Evolutionary conservation across 331 rosid species (phyloP).

Genomic region (Saraca asoca): DNA sequence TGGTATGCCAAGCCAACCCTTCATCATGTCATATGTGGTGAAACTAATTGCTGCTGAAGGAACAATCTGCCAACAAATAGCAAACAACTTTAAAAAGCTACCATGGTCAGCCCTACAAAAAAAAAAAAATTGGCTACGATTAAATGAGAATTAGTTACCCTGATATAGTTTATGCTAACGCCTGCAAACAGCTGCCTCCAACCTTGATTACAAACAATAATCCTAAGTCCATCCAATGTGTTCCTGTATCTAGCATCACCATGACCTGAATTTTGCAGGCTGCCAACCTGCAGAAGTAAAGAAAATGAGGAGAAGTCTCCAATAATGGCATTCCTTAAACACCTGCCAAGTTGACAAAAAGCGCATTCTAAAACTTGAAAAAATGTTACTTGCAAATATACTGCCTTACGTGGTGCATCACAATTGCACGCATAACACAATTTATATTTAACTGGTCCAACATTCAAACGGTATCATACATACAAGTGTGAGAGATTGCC

Average conservation of each 20-base stretch:
- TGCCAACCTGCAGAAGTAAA: constrained; percentile 64
- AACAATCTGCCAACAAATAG: constrained; percentile 64
- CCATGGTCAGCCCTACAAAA: constrained; percentile 2
- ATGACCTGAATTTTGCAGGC: constrained; percentile 44
- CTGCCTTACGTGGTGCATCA: no score
- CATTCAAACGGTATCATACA: no score
- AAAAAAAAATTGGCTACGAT: constrained; percentile 9
- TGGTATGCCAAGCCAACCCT: constrained; percentile 72
- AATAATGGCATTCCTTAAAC: neutral
- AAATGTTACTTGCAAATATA: no score
- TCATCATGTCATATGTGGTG: constrained; percentile 77
- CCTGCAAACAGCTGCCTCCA: constrained; percentile 93
- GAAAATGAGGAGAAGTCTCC: constrained; percentile 23
- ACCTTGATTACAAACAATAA: constrained; percentile 72
- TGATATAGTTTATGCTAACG: constrained; percentile 84
- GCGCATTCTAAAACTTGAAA: constrained; percentile 2
- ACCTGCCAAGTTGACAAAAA: neutral
- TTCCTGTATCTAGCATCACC: constrained; percentile 61
- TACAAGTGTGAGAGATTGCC: neutral
- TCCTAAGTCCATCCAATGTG: constrained; percentile 64
- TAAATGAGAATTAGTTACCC: constrained; percentile 54
- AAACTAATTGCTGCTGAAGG: constrained; percentile 95
- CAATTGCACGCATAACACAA: no score
- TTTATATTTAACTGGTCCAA: no score
- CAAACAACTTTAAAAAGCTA: constrained; percentile 13